phyloP scores from a whole-genome alignment of 129 eudicot genomes.

The Escallonia rubra region DNA sequence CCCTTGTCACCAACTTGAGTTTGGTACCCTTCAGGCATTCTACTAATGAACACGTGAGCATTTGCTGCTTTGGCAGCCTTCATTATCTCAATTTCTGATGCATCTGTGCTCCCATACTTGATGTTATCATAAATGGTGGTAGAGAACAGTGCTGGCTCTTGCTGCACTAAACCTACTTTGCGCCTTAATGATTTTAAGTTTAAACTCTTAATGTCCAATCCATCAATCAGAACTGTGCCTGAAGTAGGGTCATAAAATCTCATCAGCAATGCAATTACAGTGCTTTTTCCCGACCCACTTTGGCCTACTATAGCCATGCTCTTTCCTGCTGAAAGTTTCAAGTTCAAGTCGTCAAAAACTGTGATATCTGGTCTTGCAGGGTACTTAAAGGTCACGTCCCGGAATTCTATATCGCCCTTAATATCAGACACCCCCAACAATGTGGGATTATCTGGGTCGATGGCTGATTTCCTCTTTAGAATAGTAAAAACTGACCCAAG shows the following conservation, averaged over 20 bases:
- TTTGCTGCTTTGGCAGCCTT: conserved; percentile 78
- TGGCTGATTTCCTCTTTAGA: conserved; percentile 49
- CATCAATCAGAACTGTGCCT: conserved; percentile 57
- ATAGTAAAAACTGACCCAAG: conserved; percentile 61
- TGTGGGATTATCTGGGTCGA: conserved; percentile 44
- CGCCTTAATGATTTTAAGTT: conserved; percentile 57
- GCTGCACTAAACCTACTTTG: conserved; percentile 72
- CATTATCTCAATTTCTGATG: conserved; percentile 67
- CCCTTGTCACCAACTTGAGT: conserved; percentile 74
- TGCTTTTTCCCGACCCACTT: conserved; percentile 89
- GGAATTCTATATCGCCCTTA: conserved; percentile 61
- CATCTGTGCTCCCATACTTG: conserved; percentile 52
- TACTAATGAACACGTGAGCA: conserved; percentile 62
- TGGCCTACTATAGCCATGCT: conserved; percentile 71
- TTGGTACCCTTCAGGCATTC: conserved; percentile 68
- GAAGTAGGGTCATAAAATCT: conserved; percentile 75
- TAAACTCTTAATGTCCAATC: conserved; percentile 36
- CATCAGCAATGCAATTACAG: conserved; percentile 44
- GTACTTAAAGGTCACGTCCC: conserved; percentile 56
- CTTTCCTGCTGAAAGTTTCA: conserved; percentile 45
- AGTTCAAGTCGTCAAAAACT: conserved; percentile 45
- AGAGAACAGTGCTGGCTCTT: conserved; percentile 79
- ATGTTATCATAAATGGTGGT: conserved; percentile 70
- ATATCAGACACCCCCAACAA: conserved; percentile 23
- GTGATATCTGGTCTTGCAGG: conserved; percentile 65